Base-by-base conservation (phyloP, 2,329 filamentous ascomycete species). In the Tolypocladium pustulatum region DNA sequence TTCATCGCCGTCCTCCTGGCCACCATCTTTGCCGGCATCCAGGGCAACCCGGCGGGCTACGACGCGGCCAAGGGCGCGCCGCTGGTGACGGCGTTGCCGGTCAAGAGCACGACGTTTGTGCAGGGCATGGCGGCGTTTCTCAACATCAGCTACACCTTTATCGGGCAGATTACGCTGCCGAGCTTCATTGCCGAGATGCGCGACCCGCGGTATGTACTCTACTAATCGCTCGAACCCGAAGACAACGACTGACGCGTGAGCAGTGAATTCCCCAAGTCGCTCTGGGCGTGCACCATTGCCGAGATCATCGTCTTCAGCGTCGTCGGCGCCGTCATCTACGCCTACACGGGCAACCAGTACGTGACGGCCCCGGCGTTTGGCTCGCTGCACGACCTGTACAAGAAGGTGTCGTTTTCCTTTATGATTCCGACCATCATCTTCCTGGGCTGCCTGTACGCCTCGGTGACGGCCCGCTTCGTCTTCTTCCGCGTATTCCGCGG, bases 171-270 rank as follows among this genome's bases (percentile, higher is more conserved):
- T 66, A 96, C 92, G 0, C 80, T 97, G 17, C 92, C 92, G 0
- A 93, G 89, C 65, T 97, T 97, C 76, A 97, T 97, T 63, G 91
- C 92, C 4, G 92, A 97, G 73, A 97, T 97, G 92, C 89, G 78
- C 59, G 79, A 86, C 34, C 83, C 83, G 1, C 71, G 73, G 76
- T 77, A 67, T 55, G 72, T 46, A 10, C 3, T 2, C 46, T n/a
- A n/a, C 8, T 10, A 30, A 9, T 10, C 15, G 0, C 17, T 51
- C 1, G 6, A 10, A n/a, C n/a, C 30, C 30, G 30, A 1, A 13
- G 49, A 4, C 15, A 6, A 34, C n/a, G 20, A 51, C 61, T 66
- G 27, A 65, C 34, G 0, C 3, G 3, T 85, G 54, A 15, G 20
- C 41, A 85, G 82, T 59, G 92, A 97, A 65, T 97, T 97, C 69